Base-by-base conservation (phyloP, 75 land plant genomes). In the Picea glauca region DNA sequence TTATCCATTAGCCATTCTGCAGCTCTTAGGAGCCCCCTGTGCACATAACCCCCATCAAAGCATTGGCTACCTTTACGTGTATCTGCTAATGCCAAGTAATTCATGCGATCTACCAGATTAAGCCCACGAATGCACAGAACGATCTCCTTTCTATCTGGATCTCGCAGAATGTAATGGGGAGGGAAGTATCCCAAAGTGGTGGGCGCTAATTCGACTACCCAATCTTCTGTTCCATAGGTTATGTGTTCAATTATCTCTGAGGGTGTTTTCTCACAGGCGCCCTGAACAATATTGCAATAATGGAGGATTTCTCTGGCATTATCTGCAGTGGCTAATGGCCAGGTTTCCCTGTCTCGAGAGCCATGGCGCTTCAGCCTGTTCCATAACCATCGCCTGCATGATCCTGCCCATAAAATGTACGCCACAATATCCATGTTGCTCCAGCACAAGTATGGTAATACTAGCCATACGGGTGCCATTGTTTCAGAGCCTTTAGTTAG, bases 41-140 rank as follows among this genome's bases (percentile, higher is more conserved):
- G 26, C 26, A 26, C 26, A 26, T 26, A 26, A 26, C 26, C 26
- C 40, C 77, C 86, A 77, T 86, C 82, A 77, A 83, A 86, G 1
- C 79, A 56, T 81, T 82, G 68, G 58, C 72, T 60, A 60, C 87
- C 89, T 43, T 78, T 75, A 38, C 77, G 58, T 23, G 82, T 87
- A 61, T 85, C 83, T 84, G 64, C 68, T 58, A 87, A 79, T n/a
- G 82, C 77, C 13, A 65, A 14, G 62, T 87, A 57, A 57, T 87
- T 87, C 43, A 58, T 76, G 43, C 72, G 78, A 43, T 75, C 78
- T 58, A 58, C 62, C 40, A 85, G 79, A 50, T 87, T 85, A 31
- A 87, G 78, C 62, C 89, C 89, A n/a, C 89, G 72, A 68, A 87
- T 85, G 56, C 84, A 79, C 74, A 87, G 33, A 32, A 81, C 80